Base-by-base conservation (phyloP, 2,329 filamentous ascomycete genomes). In the Talaromyces piceae region DNA sequence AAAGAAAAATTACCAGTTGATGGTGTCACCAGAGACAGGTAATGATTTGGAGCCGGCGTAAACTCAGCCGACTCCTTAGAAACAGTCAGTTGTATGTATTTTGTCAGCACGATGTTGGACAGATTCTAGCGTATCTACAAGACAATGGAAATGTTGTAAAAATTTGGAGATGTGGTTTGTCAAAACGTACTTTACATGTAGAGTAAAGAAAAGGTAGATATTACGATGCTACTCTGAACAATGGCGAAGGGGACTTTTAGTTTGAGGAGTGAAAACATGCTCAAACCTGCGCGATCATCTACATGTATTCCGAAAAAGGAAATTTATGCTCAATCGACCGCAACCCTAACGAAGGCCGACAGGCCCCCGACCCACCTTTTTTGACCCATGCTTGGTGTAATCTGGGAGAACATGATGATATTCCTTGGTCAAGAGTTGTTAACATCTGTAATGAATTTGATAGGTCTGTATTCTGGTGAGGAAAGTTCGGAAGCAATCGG, bases 81-180 rank as follows among this genome's bases (percentile, higher is more conserved):
- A 23, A 39, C 13, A 11, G 27, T 43, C 25, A 23, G 28, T 41
- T 44, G 30, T 22, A 28, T 45, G 39, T 25, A 20, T 23, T 27
- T 37, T 37, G 33, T 18, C 16, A 37, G 33, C 33, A 28, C 26
- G 39, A 27, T 23, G 27, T 25, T 11, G 45, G 47, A 52, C 47
- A 52, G 46, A 33, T 41, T 48, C 26, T 28, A 49, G 23, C 45
- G 45, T 48, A 52, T 44, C 20, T 45, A 18, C 27, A 45, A 52
- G 45, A 45, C 23, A 41, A 23, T 39, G 47, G 44, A 48, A n/a
- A 45, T 48, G 41, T 41, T 22, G 23, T 47, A 45, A 43, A 25
- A 7, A 9, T 25, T 6, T 25, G 4, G 12, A 37, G 6, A 8
- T 37, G 6, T 5, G 6, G 6, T 1, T 37, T 37, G n/a, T 41